Evolutionary conservation across 176 grass and related monocot genomes (phyloP).

Genomic region (Phoenix roebelenii): DNA sequence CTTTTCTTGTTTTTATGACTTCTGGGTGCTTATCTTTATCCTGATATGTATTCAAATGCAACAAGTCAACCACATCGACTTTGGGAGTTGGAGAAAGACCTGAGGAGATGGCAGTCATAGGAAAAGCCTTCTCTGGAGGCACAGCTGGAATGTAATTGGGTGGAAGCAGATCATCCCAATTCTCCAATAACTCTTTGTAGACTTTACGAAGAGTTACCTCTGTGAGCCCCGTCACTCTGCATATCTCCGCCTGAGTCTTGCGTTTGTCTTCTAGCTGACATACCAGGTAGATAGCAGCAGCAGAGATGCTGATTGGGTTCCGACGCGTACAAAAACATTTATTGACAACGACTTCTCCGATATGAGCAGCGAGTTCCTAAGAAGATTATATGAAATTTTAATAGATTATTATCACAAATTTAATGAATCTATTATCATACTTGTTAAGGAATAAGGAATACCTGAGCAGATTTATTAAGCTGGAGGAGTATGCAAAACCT

Average conservation of each 20-base stretch:
- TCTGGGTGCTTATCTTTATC: constrained; percentile 56
- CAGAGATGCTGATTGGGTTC: constrained; percentile 98
- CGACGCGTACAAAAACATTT: constrained; percentile 90
- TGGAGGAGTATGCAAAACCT: constrained; percentile 91
- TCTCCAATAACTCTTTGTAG: constrained; percentile 97
- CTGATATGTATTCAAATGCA: constrained; percentile 18
- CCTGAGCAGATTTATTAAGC: constrained; percentile 98
- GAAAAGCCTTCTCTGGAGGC: constrained; percentile 86
- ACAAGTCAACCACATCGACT: constrained; percentile 27
- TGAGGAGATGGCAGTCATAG: constrained; percentile 66
- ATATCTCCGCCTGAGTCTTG: constrained; percentile 96
- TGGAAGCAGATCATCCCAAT: constrained; percentile 86
- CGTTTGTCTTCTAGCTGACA: constrained; percentile 97
- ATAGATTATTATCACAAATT: background rate
- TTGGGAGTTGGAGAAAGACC: constrained; percentile 48
- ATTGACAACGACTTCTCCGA: constrained; percentile 87
- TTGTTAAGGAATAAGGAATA: constrained; percentile 15
- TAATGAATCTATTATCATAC: background rate
- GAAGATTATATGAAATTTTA: constrained; percentile 12
- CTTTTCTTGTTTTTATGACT: constrained; percentile 36
- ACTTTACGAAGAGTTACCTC: constrained; percentile 98
- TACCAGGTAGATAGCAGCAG: constrained; percentile 92
- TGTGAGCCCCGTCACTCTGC: constrained; percentile 87
- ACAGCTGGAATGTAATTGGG: constrained; percentile 83
- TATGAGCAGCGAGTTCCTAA: constrained; percentile 92